phyloP scores from a whole-genome alignment of 2,329 filamentous ascomycete genomes.

The Pyrenophora teres region DNA sequence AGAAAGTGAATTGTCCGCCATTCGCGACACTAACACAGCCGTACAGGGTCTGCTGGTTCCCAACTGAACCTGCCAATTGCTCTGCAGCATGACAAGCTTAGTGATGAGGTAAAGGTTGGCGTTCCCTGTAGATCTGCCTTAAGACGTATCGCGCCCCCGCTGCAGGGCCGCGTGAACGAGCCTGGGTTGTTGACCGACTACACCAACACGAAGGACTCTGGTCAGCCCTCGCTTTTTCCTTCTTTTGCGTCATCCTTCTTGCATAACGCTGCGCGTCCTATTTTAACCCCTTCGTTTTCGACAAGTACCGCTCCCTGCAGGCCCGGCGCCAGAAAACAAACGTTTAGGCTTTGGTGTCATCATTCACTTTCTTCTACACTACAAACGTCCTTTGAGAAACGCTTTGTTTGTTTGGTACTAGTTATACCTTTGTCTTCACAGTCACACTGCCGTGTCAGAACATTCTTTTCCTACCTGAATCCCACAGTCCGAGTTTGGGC shows the following conservation, averaged over 20 bases:
- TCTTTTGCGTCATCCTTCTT: constrained; percentile 22
- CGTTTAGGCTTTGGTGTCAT: constrained; percentile 28
- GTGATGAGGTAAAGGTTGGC: neutral
- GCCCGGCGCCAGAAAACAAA: constrained; percentile 29
- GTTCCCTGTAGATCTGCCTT: constrained; percentile 29
- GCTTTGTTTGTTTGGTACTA: neutral
- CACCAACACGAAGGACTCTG: constrained; percentile 29
- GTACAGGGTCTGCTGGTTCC: constrained; percentile 18
- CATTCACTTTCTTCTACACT: constrained; percentile 36
- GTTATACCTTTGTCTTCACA: constrained; percentile 16
- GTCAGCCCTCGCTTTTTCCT: constrained; percentile 3
- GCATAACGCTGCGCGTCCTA: constrained; percentile 36
- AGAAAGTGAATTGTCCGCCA: constrained; percentile 19
- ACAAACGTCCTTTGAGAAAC: constrained; percentile 24
- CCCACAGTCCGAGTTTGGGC: neutral
- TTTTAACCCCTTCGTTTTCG: constrained; percentile 20
- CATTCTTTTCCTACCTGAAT: neutral
- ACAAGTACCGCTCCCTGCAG: constrained; percentile 35
- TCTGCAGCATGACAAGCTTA: constrained; percentile 1
- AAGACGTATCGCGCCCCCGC: constrained; percentile 23
- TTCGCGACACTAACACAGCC: constrained; percentile 22
- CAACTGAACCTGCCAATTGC: constrained; percentile 16
- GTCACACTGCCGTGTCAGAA: constrained; percentile 2
- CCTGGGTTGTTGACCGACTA: constrained; percentile 34
- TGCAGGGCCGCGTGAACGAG: constrained; percentile 7